Evolutionary conservation across 2,329 filamentous ascomycete genomes (phyloP).

Genomic region (Paecilomyces fulvus): DNA sequence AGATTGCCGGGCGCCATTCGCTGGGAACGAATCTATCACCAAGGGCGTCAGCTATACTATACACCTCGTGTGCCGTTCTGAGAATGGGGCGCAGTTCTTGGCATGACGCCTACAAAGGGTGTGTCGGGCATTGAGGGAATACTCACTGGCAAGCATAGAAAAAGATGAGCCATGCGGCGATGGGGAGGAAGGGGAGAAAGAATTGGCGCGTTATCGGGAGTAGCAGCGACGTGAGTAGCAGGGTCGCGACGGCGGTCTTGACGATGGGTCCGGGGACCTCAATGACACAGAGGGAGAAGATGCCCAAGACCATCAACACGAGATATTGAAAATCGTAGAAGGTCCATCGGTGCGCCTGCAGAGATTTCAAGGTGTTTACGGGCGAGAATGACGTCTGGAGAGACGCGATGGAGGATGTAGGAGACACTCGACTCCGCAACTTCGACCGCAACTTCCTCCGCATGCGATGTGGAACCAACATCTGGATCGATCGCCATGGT

Average conservation of each 20-base stretch:
- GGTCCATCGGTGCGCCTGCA: conserved; percentile 72
- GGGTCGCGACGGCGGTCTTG: conserved; percentile 64
- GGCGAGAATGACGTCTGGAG: conserved; percentile 78
- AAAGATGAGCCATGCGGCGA: conserved; percentile 79
- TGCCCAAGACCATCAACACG: conserved; percentile 61
- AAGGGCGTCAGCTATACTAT: not conserved
- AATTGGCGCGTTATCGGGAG: conserved; percentile 85
- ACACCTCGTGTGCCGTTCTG: not conserved
- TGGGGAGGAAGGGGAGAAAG: conserved; percentile 76
- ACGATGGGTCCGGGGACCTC: conserved; percentile 66
- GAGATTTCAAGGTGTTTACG: conserved; percentile 63
- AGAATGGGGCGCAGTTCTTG: not conserved
- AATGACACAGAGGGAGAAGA: conserved; percentile 78
- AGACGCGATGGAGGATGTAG: conserved; percentile 63
- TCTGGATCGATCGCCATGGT: conserved; percentile 42
- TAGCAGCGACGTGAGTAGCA: conserved; percentile 61
- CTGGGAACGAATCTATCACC: conserved; percentile 69
- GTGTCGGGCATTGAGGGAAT: not conserved
- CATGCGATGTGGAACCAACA: conserved; percentile 54
- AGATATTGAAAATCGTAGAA: conserved; percentile 80
- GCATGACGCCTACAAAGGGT: not conserved
- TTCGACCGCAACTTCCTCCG: conserved; percentile 61
- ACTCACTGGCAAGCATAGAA: conserved; percentile 91
- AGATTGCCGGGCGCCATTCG: conserved; percentile 84
- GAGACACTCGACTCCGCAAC: conserved; percentile 57